Conservation (phyloP, 2,329 filamentous ascomycete species). For the Raffaelea albimanens region DNA sequence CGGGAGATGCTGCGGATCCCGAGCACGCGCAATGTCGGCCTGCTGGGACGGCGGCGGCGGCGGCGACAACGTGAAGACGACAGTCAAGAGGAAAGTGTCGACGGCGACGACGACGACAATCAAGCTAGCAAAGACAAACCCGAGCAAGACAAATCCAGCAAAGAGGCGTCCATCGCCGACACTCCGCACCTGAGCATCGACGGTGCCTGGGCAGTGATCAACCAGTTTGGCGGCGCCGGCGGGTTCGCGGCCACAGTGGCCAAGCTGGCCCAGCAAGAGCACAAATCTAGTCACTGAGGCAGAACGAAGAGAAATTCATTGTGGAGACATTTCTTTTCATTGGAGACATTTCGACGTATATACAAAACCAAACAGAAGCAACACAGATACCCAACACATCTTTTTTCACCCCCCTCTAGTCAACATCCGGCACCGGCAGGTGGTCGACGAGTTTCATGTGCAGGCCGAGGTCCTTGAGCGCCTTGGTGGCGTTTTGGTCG, state of each 20-base stretch:
- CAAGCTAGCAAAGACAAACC: no score
- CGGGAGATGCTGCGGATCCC: slow-evolving; percentile 84
- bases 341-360: neutral
- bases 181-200: slow-evolving; percentile 23
- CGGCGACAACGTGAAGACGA: slow-evolving; percentile 1
- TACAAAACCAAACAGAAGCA: no score
- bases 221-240: slow-evolving; percentile 43
- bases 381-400: neutral
- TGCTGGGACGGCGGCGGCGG: slow-evolving; percentile 55
- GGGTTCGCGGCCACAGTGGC: slow-evolving; percentile 46
- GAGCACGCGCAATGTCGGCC: slow-evolving; percentile 75
- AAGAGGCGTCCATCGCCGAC: neutral
- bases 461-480: slow-evolving; percentile 55
- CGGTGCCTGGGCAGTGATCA: slow-evolving; percentile 26
- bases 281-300: slow-evolving; percentile 3
- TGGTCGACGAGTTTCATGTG: slow-evolving; percentile 68
- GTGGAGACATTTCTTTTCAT: neutral
- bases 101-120: slow-evolving; percentile 20
- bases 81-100: neutral
- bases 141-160: neutral
- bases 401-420: slow-evolving; percentile 20
- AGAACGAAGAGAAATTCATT: neutral
- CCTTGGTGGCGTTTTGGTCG: slow-evolving; percentile 54
- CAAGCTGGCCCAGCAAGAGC: slow-evolving; percentile 5
- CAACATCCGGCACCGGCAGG: slow-evolving; percentile 62